A percentile compares a stretch with the other conserved stretches of the same genome.
Evolutionary conservation across 495 filamentous ascomycete species (phyloP).

Genomic region (Hypoxylon cercidicola): DNA sequence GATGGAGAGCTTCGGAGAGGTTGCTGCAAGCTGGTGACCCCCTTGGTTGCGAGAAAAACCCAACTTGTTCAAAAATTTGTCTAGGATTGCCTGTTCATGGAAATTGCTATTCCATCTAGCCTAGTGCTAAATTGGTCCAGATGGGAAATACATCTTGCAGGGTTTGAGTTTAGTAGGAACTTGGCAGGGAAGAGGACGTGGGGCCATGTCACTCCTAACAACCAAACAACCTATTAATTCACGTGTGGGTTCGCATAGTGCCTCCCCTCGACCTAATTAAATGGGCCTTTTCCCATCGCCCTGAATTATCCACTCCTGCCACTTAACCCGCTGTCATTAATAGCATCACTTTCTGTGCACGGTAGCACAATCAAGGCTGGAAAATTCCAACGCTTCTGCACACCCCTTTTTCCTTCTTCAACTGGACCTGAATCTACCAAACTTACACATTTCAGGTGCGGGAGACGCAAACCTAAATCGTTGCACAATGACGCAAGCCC

Average conservation of each 20-base stretch:
- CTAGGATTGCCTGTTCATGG: slow-evolving; percentile 42
- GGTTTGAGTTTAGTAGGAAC: neutral
- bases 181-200: slow-evolving; percentile 1
- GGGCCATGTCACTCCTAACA: slow-evolving; percentile 24
- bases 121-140: slow-evolving; percentile 34
- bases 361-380: slow-evolving; percentile 18
- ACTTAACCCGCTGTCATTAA: slow-evolving; percentile 15
- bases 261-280: slow-evolving; percentile 41
- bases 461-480: slow-evolving; percentile 21
- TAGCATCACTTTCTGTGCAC: slow-evolving; percentile 8
- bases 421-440: neutral
- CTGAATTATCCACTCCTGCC: slow-evolving; percentile 39
- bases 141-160: slow-evolving; percentile 25
- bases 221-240: slow-evolving; percentile 20
- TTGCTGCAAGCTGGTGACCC: slow-evolving; percentile 27
- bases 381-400: slow-evolving; percentile 19
- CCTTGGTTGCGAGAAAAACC: slow-evolving; percentile 41
- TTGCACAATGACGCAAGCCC: slow-evolving; percentile 35
- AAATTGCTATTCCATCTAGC: slow-evolving; percentile 42
- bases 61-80: slow-evolving; percentile 43
- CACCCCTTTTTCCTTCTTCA: slow-evolving; percentile 4
- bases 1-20: slow-evolving; percentile 36
- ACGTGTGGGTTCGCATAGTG: slow-evolving; percentile 36
- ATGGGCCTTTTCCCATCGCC: slow-evolving; percentile 32
- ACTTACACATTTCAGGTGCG: slow-evolving; percentile 4